phyloP scores from a whole-genome alignment of 2,329 filamentous ascomycete genomes.

The Colletotrichum aenigma region DNA sequence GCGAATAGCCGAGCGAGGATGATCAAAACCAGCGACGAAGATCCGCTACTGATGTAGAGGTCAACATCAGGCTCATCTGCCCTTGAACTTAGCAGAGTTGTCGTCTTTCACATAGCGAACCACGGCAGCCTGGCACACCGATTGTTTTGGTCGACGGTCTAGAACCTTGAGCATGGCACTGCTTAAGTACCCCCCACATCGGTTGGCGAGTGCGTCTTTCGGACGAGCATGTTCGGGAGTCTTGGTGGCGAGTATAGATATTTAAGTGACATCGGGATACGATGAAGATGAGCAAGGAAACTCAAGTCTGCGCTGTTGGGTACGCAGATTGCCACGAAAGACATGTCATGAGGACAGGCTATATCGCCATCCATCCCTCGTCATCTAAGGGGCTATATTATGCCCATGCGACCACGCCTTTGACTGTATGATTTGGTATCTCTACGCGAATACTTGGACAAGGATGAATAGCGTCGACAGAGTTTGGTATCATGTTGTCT shows the following conservation, averaged over 20 bases:
- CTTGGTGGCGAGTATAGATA: not conserved
- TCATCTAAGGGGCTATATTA: not conserved
- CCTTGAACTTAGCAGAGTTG: not conserved
- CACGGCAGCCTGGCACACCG: too few relatives aligned
- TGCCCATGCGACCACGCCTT: not conserved
- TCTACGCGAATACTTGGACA: not conserved
- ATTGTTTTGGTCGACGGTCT: not conserved
- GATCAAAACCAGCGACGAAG: not conserved
- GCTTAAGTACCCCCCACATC: not conserved
- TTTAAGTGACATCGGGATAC: not conserved
- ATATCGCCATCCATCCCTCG: not conserved
- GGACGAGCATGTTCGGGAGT: not conserved
- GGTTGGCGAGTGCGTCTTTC: not conserved
- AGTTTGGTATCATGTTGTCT: rapidly evolving
- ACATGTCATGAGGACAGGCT: not conserved
- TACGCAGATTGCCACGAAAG: too few relatives aligned
- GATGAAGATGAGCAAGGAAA: not conserved
- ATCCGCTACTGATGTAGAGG: not conserved
- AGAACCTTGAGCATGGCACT: not conserved
- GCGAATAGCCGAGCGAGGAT: not conserved
- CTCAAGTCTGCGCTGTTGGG: too few relatives aligned
- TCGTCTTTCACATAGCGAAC: not conserved
- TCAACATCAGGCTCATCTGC: not conserved
- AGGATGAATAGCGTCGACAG: not conserved
- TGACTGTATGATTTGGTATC: not conserved